phyloP scores from a whole-genome alignment of 345 rosid species.

The Linum lewisii region DNA sequence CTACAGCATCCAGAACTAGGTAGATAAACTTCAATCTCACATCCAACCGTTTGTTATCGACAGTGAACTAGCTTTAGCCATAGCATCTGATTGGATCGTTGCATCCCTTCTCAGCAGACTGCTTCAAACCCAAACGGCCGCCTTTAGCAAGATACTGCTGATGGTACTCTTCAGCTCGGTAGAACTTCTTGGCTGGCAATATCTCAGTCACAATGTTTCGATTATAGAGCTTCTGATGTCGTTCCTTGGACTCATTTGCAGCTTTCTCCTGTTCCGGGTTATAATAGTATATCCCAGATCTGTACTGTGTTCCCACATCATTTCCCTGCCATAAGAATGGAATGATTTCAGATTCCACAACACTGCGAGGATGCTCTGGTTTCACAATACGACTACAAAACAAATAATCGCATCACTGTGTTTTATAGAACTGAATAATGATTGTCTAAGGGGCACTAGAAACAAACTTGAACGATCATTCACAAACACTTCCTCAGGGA shows the following conservation, averaged over 20 bases:
- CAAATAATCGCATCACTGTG: not conserved
- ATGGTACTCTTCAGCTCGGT: constrained; percentile 82
- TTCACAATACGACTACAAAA: too few species aligned
- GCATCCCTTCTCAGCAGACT: constrained; percentile 79
- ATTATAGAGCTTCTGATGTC: constrained; percentile 47
- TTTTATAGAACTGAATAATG: not conserved
- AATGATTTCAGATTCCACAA: not conserved
- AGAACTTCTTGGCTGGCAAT: constrained; percentile 82
- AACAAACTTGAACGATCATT: not conserved
- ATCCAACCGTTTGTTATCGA: not conserved
- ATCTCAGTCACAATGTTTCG: constrained; percentile 74
- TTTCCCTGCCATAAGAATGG: constrained; percentile 42
- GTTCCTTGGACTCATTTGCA: constrained; percentile 57
- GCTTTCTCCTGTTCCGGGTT: constrained; percentile 78
- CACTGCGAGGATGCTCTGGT: not conserved
- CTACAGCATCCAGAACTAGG: not conserved
- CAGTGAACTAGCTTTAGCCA: constrained; percentile 33
- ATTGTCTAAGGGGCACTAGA: not conserved
- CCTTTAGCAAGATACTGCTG: constrained; percentile 92
- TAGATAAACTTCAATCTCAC: not conserved
- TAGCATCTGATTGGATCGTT: constrained; percentile 87
- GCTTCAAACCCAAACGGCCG: constrained; percentile 67
- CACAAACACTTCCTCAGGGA: too few species aligned
- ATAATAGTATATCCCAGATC: constrained; percentile 81
- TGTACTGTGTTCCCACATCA: constrained; percentile 88